Evolutionary conservation across 2,329 filamentous ascomycete species (phyloP).

Genomic region (Macrophomina pseudophaseolina): DNA sequence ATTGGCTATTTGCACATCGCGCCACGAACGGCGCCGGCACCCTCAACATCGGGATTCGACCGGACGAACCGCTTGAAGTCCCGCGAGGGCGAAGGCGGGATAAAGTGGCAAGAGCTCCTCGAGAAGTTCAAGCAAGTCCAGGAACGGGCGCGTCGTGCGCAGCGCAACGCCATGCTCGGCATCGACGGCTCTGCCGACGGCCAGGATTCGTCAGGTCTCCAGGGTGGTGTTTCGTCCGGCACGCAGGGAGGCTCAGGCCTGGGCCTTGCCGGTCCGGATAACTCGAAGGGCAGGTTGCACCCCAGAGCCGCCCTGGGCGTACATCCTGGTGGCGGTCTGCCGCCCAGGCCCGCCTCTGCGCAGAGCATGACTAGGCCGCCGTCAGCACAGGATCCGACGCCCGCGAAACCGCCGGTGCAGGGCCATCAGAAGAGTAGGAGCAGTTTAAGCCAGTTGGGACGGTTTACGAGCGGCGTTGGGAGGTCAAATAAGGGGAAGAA

Average conservation of each 20-base stretch:
- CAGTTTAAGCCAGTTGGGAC: constrained; percentile 51
- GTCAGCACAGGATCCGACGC: constrained; percentile 33
- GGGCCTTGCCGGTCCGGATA: constrained; percentile 23
- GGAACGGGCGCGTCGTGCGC: constrained; percentile 77
- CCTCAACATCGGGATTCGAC: constrained; percentile 50
- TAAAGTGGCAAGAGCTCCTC: constrained; percentile 89
- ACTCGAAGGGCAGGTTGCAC: constrained; percentile 34
- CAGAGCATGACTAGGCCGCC: constrained; percentile 30
- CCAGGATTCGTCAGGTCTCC: constrained; percentile 31
- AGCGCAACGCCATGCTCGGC: constrained; percentile 56
- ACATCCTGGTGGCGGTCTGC: constrained; percentile 24
- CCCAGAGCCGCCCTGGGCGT: constrained; percentile 23
- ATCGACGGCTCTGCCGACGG: constrained; percentile 30
- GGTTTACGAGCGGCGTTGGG: constrained; percentile 36
- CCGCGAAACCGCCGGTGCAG: constrained; percentile 31
- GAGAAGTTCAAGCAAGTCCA: constrained; percentile 95
- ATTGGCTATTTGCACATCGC: constrained; percentile 92
- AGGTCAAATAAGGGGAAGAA: constrained; percentile 38
- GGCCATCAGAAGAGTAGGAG: constrained; percentile 43
- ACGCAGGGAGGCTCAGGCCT: constrained; percentile 27
- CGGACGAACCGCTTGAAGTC: constrained; percentile 75
- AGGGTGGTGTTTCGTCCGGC: no score
- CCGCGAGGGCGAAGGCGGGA: constrained; percentile 75
- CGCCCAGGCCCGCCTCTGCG: constrained; percentile 24
- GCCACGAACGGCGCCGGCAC: constrained; percentile 62